phyloP scores from a whole-genome alignment of 495 filamentous ascomycete species.

The Podospora fimiseda region DNA sequence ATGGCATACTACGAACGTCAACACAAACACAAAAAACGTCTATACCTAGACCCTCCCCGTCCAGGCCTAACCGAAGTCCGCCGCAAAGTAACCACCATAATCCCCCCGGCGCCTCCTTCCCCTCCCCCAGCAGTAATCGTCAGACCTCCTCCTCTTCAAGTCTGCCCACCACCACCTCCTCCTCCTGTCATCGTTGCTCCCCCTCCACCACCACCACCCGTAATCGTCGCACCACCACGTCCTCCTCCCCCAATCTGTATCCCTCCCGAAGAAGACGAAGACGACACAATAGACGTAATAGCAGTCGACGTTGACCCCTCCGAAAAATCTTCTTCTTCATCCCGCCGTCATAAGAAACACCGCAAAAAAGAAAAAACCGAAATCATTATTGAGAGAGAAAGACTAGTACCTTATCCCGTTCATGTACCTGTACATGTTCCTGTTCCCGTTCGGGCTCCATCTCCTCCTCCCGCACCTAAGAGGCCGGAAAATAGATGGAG shows the following conservation, averaged over 20 bases:
- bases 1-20: slow-evolving; percentile 6
- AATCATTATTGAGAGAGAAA: slow-evolving; percentile 45
- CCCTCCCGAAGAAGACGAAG: slow-evolving; percentile 17
- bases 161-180: slow-evolving; percentile 24
- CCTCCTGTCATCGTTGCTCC: slow-evolving; percentile 20
- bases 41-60: slow-evolving; percentile 40
- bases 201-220: slow-evolving; percentile 24
- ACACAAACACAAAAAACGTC: slow-evolving; percentile 33
- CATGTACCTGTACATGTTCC: slow-evolving; percentile 19
- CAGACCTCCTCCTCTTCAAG: slow-evolving; percentile 9
- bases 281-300: slow-evolving; percentile 44
- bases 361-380: slow-evolving; percentile 30
- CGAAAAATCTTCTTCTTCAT: slow-evolving; percentile 13
- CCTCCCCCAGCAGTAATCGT: slow-evolving; percentile 28
- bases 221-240: slow-evolving; percentile 10
- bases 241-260: slow-evolving; percentile 24
- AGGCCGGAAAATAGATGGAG: slow-evolving; percentile 30
- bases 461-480: not conserved
- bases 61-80: slow-evolving; percentile 34
- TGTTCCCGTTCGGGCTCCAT: slow-evolving; percentile 8
- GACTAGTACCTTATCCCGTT: slow-evolving; percentile 27
- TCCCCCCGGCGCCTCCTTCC: slow-evolving; percentile 29
- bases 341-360: slow-evolving; percentile 19
- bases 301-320: slow-evolving; percentile 45
- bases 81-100: slow-evolving; percentile 37